Conservation (phyloP, 345 rosid species). For the Corchorus olitorius region DNA sequence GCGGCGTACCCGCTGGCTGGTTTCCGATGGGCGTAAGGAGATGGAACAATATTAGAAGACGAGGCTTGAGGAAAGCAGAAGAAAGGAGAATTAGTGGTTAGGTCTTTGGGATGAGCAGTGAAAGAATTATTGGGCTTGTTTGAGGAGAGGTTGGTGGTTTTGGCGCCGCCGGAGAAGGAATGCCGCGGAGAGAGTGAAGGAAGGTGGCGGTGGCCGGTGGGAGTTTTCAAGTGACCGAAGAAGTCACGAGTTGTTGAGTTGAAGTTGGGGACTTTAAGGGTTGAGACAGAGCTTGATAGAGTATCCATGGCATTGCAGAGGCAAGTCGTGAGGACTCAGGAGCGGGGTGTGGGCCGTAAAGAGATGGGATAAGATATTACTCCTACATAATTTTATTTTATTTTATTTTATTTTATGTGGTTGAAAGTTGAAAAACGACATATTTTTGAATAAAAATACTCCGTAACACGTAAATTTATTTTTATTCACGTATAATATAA, state of each 20-base stretch:
- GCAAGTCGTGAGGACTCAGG: too few relatives aligned
- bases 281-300: slow-evolving; percentile 52
- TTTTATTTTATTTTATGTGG: too few relatives aligned
- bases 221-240: slow-evolving; percentile 30
- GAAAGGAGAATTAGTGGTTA: slow-evolving; percentile 22
- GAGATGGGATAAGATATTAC: not conserved
- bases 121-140: slow-evolving; percentile 22
- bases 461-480: too few relatives aligned
- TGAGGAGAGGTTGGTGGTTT: slow-evolving; percentile 25
- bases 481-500: too few relatives aligned
- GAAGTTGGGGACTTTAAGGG: slow-evolving; percentile 42
- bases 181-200: slow-evolving; percentile 14
- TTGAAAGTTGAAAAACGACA: not conserved
- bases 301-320: slow-evolving; percentile 54
- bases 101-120: not conserved
- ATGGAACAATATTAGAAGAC: slow-evolving; percentile 16
- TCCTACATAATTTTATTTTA: too few relatives aligned
- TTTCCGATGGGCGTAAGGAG: slow-evolving; percentile 40
- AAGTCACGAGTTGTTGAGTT: slow-evolving; percentile 34
- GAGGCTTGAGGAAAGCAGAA: slow-evolving; percentile 26
- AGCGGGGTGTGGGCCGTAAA: too few relatives aligned
- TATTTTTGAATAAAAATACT: too few relatives aligned
- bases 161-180: slow-evolving; percentile 33
- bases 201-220: slow-evolving; percentile 25
- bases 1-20: slow-evolving; percentile 75